Evolutionary conservation across 2,329 filamentous ascomycete species (phyloP), one percentile per base, ranked within the genome.

Genomic region (Hawksworthiomyces lignivorus): DNA sequence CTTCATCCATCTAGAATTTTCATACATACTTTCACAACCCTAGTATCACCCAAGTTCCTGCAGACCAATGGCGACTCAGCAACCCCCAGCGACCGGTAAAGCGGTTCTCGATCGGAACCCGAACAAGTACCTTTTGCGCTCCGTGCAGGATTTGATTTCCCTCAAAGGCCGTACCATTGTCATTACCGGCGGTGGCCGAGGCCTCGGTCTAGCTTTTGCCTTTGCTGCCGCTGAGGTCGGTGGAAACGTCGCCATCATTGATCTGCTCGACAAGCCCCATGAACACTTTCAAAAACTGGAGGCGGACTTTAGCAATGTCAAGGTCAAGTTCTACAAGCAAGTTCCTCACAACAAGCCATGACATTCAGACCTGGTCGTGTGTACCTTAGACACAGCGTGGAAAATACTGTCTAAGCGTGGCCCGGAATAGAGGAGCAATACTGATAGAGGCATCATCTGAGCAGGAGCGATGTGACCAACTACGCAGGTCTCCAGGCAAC

Each of bases 111-210:
- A 36, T 15, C 34, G 26, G 65, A 66, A 36, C n/a, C n/a, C 34
- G 22, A 15, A 36, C 21, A 30, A 30, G 26, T 30, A 29, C 26
- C 24, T 36, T 12, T 27, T 26, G 17, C 31, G 32, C 9, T 30
- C 39, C 2, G 39, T 35, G 9, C 39, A 21, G 5, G 36, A 20
- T 11, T 17, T 38, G 15, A 36, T 45, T 15, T 39, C 26, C 1
- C 35, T 45, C 30, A 42, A 34, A 24, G 34, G 30, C 20, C 30
- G 29, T 11, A 42, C 39, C 4, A 28, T 32, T 19, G 35, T 34
- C 19, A 94, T 62, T 15, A 43, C 44, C 70, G 96, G 4, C 15
- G 41, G 31, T 9, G 35, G 24, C 10, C 38, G 38, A 10, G 41
- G 39, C 12, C 30, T 46, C 10, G 44, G 41, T 10, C n/a, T 43